Evolutionary conservation across 257 asterid species (phyloP).

Genomic region (Fraxinus americana): DNA sequence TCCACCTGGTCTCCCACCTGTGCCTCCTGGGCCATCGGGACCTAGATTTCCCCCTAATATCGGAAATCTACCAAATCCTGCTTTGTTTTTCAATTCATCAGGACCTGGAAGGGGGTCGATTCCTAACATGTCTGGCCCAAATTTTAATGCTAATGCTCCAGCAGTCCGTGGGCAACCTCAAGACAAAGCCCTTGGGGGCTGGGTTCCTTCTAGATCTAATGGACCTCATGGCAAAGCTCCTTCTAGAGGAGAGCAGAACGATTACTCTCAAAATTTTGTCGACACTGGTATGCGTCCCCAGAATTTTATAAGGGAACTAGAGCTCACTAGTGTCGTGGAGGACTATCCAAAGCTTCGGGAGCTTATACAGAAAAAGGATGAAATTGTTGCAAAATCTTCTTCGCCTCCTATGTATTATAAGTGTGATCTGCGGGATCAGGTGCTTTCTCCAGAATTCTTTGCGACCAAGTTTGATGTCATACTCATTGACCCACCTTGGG

Average conservation of each 20-base stretch:
- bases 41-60: conserved; percentile 72
- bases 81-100: conserved; percentile 60
- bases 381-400: conserved; percentile 82
- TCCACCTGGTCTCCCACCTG: conserved; percentile 81
- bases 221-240: conserved; percentile 98
- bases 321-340: conserved; percentile 97
- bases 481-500: conserved; percentile 98
- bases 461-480: conserved; percentile 98
- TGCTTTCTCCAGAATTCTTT: conserved; percentile 84
- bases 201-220: conserved; percentile 80
- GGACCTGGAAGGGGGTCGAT: conserved; percentile 78
- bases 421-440: conserved; percentile 81
- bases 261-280: conserved; percentile 97
- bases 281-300: conserved; percentile 99
- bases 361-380: conserved; percentile 96
- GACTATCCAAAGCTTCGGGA: conserved; percentile 98
- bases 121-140: conserved; percentile 63
- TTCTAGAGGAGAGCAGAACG: conserved; percentile 99
- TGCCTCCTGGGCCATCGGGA: conserved; percentile 69
- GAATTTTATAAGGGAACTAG: conserved; percentile 94
- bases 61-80: conserved; percentile 66
- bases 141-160: conserved; percentile 49
- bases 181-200: conserved; percentile 79
- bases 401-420: conserved; percentile 90
- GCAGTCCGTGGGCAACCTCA: conserved; percentile 64